These are phyloP conservation scores for Cucumis sativus DNA, from an alignment of 306 rosid species.

Conservation along the genomic window DNA sequence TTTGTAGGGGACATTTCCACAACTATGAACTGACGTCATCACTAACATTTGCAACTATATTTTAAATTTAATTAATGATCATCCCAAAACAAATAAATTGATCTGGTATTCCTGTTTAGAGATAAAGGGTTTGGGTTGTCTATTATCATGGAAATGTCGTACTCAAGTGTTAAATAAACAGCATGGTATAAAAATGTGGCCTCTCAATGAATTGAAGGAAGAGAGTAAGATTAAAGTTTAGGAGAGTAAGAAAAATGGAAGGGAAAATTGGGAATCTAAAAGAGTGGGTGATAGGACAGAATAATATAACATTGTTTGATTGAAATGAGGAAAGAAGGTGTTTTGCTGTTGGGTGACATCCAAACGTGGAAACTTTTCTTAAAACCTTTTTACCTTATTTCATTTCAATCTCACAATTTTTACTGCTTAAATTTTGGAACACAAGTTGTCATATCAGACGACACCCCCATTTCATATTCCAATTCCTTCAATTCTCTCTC, in stretches of 20 bases:
- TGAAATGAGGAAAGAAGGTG: background rate
- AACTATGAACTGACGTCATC: no score
- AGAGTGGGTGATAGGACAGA: background rate
- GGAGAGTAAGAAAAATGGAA: background rate
- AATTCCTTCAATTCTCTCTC: background rate
- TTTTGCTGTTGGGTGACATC: conserved; percentile 10
- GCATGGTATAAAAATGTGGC: background rate
- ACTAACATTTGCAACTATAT: no score
- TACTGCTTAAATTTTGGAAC: background rate
- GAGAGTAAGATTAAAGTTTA: background rate
- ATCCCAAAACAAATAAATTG: no score
- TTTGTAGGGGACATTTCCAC: no score
- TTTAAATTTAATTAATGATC: no score
- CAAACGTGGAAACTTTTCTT: conserved; percentile 1
- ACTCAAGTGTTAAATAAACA: background rate
- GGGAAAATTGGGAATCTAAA: background rate
- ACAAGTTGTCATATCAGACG: background rate
- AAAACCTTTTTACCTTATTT: background rate
- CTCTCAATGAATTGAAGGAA: background rate
- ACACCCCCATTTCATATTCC: background rate
- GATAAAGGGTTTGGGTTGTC: no score
- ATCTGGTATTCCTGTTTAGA: no score
- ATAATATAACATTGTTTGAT: background rate
- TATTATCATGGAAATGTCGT: no score
- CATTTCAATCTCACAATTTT: background rate